Conservation (phyloP, 1,139 yeast species). For the Groenewaldozyma auringiensis region DNA sequence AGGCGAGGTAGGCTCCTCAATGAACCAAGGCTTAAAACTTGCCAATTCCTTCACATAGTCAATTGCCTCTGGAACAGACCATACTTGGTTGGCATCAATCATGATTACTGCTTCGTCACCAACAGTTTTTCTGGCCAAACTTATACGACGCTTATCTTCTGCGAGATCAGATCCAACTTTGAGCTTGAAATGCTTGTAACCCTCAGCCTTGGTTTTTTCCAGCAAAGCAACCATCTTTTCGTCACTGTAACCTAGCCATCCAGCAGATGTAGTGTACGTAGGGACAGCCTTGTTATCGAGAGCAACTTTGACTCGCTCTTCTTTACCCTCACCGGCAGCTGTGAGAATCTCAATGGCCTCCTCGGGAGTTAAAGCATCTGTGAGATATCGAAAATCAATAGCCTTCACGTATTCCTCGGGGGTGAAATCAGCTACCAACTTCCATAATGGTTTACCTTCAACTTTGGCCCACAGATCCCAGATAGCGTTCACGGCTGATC, state of each 20-base stretch:
- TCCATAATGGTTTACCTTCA: constrained; percentile 35
- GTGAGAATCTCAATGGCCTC: constrained; percentile 32
- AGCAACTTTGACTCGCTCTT: constrained; percentile 31
- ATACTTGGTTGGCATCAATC: constrained; percentile 37
- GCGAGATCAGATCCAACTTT: constrained; percentile 36
- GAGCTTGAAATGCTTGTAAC: constrained; percentile 37
- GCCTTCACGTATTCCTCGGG: constrained; percentile 39
- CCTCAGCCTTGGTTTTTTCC: constrained; percentile 31
- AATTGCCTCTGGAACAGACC: constrained; percentile 38
- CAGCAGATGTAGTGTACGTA: constrained; percentile 40
- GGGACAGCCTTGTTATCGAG: constrained; percentile 35
- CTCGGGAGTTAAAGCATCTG: constrained; percentile 36
- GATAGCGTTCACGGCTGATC: constrained; percentile 32
- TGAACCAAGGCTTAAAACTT: constrained; percentile 35
- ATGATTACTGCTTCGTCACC: constrained; percentile 32
- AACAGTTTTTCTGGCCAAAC: constrained; percentile 35
- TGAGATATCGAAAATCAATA: constrained; percentile 38
- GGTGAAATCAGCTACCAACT: constrained; percentile 33
- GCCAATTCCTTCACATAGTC: constrained; percentile 34
- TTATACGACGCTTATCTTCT: constrained; percentile 32
- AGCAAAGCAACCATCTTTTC: constrained; percentile 34
- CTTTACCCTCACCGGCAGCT: constrained; percentile 29
- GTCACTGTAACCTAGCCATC: constrained; percentile 39
- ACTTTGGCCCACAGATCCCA: constrained; percentile 38
- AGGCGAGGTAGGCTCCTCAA: constrained; percentile 39